A percentile compares a stretch with the other conserved stretches of the same genome.
Conservation (phyloP, 306 rosid genomes). For the Cicer arietinum region DNA sequence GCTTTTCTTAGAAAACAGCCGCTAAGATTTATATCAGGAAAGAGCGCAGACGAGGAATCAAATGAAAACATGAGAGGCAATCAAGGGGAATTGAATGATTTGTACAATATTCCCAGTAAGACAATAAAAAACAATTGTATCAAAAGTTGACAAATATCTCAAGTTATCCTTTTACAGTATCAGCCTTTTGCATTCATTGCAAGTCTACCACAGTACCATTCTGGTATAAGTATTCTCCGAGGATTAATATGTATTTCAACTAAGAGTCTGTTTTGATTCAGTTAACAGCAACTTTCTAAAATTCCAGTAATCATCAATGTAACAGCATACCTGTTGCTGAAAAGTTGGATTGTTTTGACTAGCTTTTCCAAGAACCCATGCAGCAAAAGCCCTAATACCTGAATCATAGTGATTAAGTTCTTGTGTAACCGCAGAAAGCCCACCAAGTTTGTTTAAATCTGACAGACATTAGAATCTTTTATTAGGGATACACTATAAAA, state of each 20-base stretch:
- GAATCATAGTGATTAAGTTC: slow-evolving; percentile 74
- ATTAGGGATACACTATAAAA: slow-evolving; percentile 33
- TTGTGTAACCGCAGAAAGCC: slow-evolving; percentile 54
- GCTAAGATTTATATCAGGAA: neutral
- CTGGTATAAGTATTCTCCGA: neutral
- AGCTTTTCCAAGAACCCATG: slow-evolving; percentile 89
- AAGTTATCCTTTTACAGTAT: neutral
- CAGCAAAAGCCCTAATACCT: slow-evolving; percentile 69
- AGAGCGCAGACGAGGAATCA: neutral
- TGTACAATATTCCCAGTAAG: neutral
- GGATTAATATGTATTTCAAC: neutral
- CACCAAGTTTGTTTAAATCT: slow-evolving; percentile 88
- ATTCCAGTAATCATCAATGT: slow-evolving; percentile 25
- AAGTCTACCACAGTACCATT: neutral
- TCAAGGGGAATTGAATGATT: neutral
- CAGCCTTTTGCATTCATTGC: neutral
- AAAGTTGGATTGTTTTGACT: slow-evolving; percentile 82
- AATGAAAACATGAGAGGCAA: neutral
- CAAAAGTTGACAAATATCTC: slow-evolving; percentile 3
- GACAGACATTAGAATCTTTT: slow-evolving; percentile 34
- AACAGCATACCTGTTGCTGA: slow-evolving; percentile 71
- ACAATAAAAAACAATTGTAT: neutral
- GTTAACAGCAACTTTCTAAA: neutral
- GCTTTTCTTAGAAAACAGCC: neutral
- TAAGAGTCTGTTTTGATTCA: slow-evolving; percentile 1